Base-by-base conservation (phyloP, 495 filamentous ascomycete species). In the Elaphomyces granulatus region DNA sequence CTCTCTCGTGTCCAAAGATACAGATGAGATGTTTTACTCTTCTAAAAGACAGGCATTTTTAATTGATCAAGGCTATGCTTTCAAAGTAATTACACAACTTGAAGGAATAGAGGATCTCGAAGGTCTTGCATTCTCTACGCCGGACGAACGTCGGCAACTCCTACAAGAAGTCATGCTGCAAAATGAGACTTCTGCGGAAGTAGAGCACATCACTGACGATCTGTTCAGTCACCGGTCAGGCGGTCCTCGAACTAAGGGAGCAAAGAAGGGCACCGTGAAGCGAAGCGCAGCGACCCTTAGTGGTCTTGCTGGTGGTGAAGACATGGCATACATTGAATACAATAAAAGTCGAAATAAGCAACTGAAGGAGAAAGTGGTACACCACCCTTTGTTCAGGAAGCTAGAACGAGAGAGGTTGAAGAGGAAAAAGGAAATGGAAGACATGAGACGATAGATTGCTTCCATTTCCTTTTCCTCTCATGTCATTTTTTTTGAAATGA, bases 11-110 rank as follows among this genome's bases (percentile, higher is more conserved):
- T 90, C 83, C 8, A 95, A 95, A 57, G 90, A 96, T 57, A 99
- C 90, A 1, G 75, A 84, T 38, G 90, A 99, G 62, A 96, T 99
- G 92, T 88, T 80, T 58, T 99, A 94, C 65, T 95, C 90, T 4
- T 82, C 83, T 30, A 95, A 95, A 61, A 77, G 90, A 15, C 90
- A 99, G 55, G 92, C 90, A 18, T 99, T 99, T 70, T 71, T 99
- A 2, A 87, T 99, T 36, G 90, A 99, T 49, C 90, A 99, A 58
- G 90, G 90, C 26, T 99, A 99, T 59, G 90, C 90, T 15, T 96
- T 96, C 71, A 96, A 96, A 59, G 90, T 99, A 42, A 99, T 99
- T 58, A 96, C 90, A 1, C 86, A 94, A 52, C 70, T 99, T 4
- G 78, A 86, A 49, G 88, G 88, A 18, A 86, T 96, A 39, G 86